phyloP scores from a whole-genome alignment of 1,139 yeast species.

The Waltiozyma sp. region DNA sequence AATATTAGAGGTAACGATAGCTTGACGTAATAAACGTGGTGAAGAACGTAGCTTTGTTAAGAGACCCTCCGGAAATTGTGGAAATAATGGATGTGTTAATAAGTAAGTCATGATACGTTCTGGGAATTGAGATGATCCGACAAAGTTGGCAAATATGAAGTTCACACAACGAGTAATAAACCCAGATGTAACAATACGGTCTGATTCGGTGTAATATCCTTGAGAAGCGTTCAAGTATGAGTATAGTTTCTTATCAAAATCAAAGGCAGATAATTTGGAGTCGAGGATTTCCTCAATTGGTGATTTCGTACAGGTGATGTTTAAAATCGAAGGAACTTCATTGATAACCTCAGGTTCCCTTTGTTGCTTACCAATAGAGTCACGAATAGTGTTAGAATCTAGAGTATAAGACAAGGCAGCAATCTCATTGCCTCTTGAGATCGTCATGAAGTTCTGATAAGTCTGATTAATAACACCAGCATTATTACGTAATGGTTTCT shows the following conservation, averaged over 20 bases:
- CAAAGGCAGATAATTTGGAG: conserved; percentile 3
- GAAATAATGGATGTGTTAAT: conserved; percentile 80
- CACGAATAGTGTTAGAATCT: conserved; percentile 62
- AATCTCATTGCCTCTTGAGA: conserved; percentile 13
- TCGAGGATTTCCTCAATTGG: conserved; percentile 19
- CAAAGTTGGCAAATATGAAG: conserved; percentile 22
- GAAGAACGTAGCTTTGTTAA: conserved; percentile 37
- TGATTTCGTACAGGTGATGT: conserved; percentile 14
- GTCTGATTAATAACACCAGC: neutral
- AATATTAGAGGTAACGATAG: conserved; percentile 64
- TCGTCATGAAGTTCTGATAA: conserved; percentile 9
- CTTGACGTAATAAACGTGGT: conserved; percentile 66
- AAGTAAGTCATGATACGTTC: conserved; percentile 59
- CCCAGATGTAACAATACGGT: conserved; percentile 52
- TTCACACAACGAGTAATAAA: conserved; percentile 41
- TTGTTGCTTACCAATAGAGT: conserved; percentile 56
- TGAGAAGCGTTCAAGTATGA: conserved; percentile 21
- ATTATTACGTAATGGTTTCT: conserved; percentile 3
- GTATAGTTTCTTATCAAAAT: conserved; percentile 21
- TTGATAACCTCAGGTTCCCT: conserved; percentile 11
- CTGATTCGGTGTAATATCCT: conserved; percentile 52
- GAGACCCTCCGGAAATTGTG: conserved; percentile 39
- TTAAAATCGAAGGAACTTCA: conserved; percentile 15
- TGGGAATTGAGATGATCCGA: conserved; percentile 5
- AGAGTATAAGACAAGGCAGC: conserved; percentile 38